Evolutionary conservation across 352 stramenopile genomes (phyloP), one percentile per base, ranked within the genome.

Genomic region (Globisporangium iwayamae): DNA sequence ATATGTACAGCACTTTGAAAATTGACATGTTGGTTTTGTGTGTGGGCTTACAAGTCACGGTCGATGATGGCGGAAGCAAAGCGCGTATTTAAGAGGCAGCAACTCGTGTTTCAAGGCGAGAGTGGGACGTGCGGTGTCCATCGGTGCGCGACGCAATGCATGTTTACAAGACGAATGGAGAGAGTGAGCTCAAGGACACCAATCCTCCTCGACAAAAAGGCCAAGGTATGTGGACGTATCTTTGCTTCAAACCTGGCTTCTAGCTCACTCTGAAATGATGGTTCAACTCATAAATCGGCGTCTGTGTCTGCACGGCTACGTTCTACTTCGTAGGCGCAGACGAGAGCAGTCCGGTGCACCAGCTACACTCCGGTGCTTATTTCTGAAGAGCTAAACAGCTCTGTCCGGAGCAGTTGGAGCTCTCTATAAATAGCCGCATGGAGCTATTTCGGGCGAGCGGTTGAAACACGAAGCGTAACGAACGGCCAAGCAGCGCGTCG

Each of bases 1-100:
- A 57, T 43, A 57, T 57, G 32, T 57, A 57, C 18, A 45, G 32
- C 52, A 48, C 16, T 57, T 57, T 57, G 20, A 9, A 57, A 41
- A 16, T 45, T 43, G 52, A 57, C 52, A 8, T 16, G 36, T 1
- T 25, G 6, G 48, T 14, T 18, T 18, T 13, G 34, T 16, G 16
- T 18, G 39, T 6, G 30, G 28, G 30, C 28, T 56, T 10, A 22
- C 50, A 2, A 38, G 50, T n/a, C 18, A 7, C 4, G 6, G 28
- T 56, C 4, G 6, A 7, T 56, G 52, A 16, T 14, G 36, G 9
- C 36, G 36, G 36, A 41, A n/a, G 6, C 16, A 43, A 56, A 2
- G 9, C 34, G 25, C 14, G 4, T 48, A 18, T 48, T 16, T 11
- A 22, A 46, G 14, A n/a, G 13, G 39, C 39, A 46, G 39, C 13